Evolutionary conservation across 179 eudicot species (phyloP).

Genomic region (Silene coronaria): DNA sequence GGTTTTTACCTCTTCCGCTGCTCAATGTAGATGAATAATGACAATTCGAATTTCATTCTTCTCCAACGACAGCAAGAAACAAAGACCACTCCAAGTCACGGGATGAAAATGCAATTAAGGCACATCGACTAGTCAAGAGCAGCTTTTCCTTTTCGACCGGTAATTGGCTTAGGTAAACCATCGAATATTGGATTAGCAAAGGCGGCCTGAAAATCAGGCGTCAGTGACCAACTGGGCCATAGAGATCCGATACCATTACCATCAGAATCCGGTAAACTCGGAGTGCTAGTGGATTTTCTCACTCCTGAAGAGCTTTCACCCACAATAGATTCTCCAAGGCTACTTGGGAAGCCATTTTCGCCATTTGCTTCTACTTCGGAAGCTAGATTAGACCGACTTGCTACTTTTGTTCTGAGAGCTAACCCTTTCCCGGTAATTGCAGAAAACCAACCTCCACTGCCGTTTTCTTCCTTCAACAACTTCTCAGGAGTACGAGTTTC

Average conservation of each 20-base stretch:
- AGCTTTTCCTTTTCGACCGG: constrained; percentile 62
- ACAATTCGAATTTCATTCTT: not conserved
- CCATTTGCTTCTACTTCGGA: constrained; percentile 42
- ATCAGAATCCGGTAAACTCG: constrained; percentile 70
- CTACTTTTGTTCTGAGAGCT: constrained; percentile 73
- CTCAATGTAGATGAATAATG: not conserved
- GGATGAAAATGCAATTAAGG: not conserved
- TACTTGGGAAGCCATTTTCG: constrained; percentile 31
- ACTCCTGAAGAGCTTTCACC: constrained; percentile 47
- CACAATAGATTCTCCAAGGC: constrained; percentile 40
- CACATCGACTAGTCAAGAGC: constrained; percentile 66
- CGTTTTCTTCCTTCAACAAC: constrained; percentile 64
- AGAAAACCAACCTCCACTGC: constrained; percentile 56
- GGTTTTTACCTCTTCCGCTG: not conserved
- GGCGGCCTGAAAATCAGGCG: constrained; percentile 74
- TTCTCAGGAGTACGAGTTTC: constrained; percentile 56
- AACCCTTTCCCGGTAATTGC: constrained; percentile 70
- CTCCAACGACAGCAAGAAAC: not conserved
- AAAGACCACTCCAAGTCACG: not conserved
- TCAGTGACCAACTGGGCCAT: constrained; percentile 78
- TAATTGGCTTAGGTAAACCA: constrained; percentile 72
- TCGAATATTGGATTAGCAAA: constrained; percentile 72
- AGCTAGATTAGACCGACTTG: constrained; percentile 48
- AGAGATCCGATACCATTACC: constrained; percentile 40
- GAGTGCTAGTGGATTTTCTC: constrained; percentile 73